Evolutionary conservation across 306 rosid species (phyloP).

Genomic region (Psophocarpus tetragonolobus): DNA sequence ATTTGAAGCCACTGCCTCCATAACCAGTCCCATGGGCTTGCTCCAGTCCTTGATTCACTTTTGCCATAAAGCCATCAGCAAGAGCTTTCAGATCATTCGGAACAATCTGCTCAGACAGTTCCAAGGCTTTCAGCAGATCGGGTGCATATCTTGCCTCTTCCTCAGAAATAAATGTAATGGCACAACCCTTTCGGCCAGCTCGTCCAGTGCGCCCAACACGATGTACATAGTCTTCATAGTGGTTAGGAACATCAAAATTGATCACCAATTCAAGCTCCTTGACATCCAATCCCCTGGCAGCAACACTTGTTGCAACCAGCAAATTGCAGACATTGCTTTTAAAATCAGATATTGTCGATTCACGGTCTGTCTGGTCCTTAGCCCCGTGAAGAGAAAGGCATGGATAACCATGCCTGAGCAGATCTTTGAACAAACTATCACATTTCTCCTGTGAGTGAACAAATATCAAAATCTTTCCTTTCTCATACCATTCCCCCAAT

Average conservation of each 20-base stretch:
- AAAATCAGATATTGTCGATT: constrained; percentile 88
- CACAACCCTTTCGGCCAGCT: constrained; percentile 93
- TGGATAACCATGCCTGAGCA: constrained; percentile 87
- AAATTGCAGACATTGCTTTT: constrained; percentile 88
- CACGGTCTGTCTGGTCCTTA: constrained; percentile 92
- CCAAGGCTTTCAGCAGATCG: constrained; percentile 86
- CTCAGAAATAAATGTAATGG: constrained; percentile 86
- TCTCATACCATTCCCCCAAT: constrained; percentile 93
- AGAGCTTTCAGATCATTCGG: constrained; percentile 87
- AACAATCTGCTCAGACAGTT: constrained; percentile 88
- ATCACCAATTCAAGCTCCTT: constrained; percentile 95
- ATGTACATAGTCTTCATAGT: constrained; percentile 95
- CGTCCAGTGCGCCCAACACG: constrained; percentile 98
- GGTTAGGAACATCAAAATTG: constrained; percentile 90
- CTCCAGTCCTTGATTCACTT: constrained; percentile 84
- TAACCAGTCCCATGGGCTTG: constrained; percentile 96
- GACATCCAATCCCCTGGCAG: constrained; percentile 93
- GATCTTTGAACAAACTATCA: constrained; percentile 81
- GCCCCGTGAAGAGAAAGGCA: constrained; percentile 95
- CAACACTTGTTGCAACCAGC: constrained; percentile 85
- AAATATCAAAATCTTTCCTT: constrained; percentile 87
- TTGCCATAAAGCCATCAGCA: constrained; percentile 72
- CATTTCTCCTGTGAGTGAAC: constrained; percentile 94
- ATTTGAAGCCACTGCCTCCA: constrained; percentile 97
- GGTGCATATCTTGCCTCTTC: constrained; percentile 92